A percentile compares a stretch with the other conserved stretches of the same genome.
Evolutionary conservation across 208 protist genomes (phyloP).

Genomic region (Porcisia hertigi): DNA sequence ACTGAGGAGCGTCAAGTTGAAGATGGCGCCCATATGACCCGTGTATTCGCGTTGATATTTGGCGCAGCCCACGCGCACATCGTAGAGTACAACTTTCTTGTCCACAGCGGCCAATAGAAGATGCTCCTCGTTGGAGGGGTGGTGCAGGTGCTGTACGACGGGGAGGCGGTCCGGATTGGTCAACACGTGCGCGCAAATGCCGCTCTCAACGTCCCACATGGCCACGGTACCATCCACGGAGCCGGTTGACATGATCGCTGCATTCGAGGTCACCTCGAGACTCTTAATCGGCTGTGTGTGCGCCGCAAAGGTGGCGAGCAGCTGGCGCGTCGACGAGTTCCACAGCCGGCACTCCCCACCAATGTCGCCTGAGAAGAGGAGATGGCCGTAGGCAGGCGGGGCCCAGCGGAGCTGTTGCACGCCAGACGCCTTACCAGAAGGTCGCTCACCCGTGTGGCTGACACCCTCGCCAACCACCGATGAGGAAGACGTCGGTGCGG

Average conservation of each 20-base stretch:
- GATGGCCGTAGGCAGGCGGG: constrained; percentile 89
- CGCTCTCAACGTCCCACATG: constrained; percentile 96
- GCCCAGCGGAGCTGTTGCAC: constrained; percentile 93
- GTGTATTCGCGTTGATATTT: constrained; percentile 93
- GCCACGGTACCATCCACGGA: constrained; percentile 86
- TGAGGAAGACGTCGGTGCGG: constrained; percentile 15
- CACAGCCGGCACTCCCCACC: constrained; percentile 90
- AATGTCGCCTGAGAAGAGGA: constrained; percentile 93
- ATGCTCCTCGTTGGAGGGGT: constrained; percentile 56
- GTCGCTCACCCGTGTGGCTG: background rate
- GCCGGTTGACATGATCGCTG: constrained; percentile 89
- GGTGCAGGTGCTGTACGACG: constrained; percentile 76
- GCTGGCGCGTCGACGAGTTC: constrained; percentile 65
- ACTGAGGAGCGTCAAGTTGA: constrained; percentile 95
- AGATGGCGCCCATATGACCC: constrained; percentile 95
- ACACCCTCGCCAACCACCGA: background rate
- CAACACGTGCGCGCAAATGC: constrained; percentile 57
- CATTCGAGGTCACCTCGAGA: constrained; percentile 88
- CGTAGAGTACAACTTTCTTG: constrained; percentile 83
- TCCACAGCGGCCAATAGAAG: constrained; percentile 70
- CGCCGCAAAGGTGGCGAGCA: constrained; percentile 92
- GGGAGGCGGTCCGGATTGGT: constrained; percentile 65
- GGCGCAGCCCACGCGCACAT: constrained; percentile 68
- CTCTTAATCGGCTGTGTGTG: constrained; percentile 93
- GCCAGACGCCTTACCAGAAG: constrained; percentile 33